Evolutionary conservation across 768 basidiomycete genomes (phyloP).

Genomic region (Phlegmacium glaucopus): DNA sequence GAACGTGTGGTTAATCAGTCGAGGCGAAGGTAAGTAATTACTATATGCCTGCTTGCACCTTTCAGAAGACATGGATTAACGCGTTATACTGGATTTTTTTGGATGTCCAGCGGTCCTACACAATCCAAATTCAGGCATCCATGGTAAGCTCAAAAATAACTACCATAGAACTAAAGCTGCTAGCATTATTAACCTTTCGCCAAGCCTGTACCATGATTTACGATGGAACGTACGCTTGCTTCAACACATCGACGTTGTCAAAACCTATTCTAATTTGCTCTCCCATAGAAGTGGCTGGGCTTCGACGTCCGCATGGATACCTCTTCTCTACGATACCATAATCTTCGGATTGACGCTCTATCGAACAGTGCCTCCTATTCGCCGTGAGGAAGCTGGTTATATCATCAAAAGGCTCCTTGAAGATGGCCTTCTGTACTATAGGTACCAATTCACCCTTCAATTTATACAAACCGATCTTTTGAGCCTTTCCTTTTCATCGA

Average conservation of each 20-base stretch:
- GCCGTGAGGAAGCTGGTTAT: slow-evolving; percentile 30
- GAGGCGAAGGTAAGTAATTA: slow-evolving; percentile 41
- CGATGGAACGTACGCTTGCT: slow-evolving; percentile 28
- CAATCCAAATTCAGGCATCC: slow-evolving; percentile 34
- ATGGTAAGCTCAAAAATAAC: slow-evolving; percentile 18
- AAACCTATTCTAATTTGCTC: not conserved
- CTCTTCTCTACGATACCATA: slow-evolving; percentile 45
- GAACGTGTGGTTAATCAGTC: slow-evolving; percentile 53
- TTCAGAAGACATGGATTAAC: not conserved
- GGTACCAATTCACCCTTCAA: slow-evolving; percentile 17
- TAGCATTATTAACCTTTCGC: not conserved
- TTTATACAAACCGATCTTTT: not conserved
- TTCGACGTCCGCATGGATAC: slow-evolving; percentile 50
- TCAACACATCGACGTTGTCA: slow-evolving; percentile 6
- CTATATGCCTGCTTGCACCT: not conserved
- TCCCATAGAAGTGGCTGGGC: slow-evolving; percentile 30
- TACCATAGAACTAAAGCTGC: not conserved
- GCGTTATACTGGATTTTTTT: not conserved
- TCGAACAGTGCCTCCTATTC: slow-evolving; percentile 34
- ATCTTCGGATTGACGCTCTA: slow-evolving; percentile 37
- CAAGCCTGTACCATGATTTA: slow-evolving; percentile 44
- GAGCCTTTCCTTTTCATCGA: not conserved
- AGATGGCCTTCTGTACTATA: slow-evolving; percentile 46
- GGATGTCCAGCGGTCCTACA: slow-evolving; percentile 36
- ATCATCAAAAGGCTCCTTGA: slow-evolving; percentile 39